Evolutionary conservation across 2,329 filamentous ascomycete genomes (phyloP), one percentile per base, ranked within the genome.

Genomic region (Talaromyces islandicus): DNA sequence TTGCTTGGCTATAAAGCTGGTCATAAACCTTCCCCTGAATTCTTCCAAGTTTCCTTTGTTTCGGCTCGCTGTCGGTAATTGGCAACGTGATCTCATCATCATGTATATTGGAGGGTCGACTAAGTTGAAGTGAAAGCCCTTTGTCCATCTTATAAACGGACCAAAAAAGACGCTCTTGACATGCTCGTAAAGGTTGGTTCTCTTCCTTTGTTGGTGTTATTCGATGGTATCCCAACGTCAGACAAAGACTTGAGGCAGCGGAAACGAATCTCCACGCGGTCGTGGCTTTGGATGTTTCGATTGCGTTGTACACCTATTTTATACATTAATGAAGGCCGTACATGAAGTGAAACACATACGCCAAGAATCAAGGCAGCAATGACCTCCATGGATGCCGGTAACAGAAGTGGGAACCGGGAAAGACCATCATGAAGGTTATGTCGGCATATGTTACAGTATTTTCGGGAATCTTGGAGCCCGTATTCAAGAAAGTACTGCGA

Each of bases 21-120:
- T 59, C 57, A 41, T 59, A 59, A 17, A 59, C 51, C 51, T 54
- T 59, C 21, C 57, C 57, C 41, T 59, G 38, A n/a, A 59, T 54
- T 54, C 57, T 48, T 9, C 57, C 51, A 25, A 59, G 50, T 19
- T 19, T 54, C 21, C 30, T 54, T 30, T 24, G 38, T 11, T 24
- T 35, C n/a, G 51, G 25, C 27, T 59, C 57, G 14, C 29, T 46
- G 30, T 32, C 12, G 27, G 11, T 48, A 17, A 35, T 21, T 11
- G 41, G 57, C 21, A 59, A 54, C 11, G 57, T 54, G 24, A 59
- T 59, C 19, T 59, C 57, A n/a, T 38, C 21, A 27, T 54, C 51
- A 19, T 17, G 57, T 29, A 59, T 59, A 54, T 59, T 59, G 35
- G 51, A 59, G 41, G 57, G 19, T 21, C 51, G 38, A 21, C 57